Base-by-base conservation (phyloP, 768 basidiomycete genomes). In the Lentinula sp. region DNA sequence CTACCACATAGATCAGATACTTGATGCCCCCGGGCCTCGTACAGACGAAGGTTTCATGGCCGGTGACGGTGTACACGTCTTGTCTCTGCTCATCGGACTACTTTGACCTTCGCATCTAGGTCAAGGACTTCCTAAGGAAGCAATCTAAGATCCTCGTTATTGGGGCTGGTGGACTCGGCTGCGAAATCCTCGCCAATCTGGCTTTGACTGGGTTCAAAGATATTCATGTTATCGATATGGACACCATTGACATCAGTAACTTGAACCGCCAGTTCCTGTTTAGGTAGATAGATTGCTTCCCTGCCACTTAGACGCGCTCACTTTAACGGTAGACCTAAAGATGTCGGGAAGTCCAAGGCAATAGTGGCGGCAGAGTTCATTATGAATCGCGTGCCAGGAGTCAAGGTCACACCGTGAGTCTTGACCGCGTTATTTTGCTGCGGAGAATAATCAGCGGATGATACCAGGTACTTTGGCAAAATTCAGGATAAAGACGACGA, bases 211-310 rank as follows among this genome's bases (percentile, higher is more conserved):
- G 97, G 28, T 99, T 98, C 86, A 92, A 90, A 74, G 92, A 98
- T 69, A 97, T 98, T 65, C 94, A 98, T 79, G 95, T 99, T 63
- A 98, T 99, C 70, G 97, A 99, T 80, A 98, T 99, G 95, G 96
- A 99, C 79, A 98, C 96, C 15, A 99, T 98, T 71, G 96, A 99
- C 75, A 91, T 99, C 70, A 98, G 95, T 70, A 99, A 99, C 74
- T 81, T 99, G 65, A 99, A 99, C 73, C 84, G 97, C 54, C 97
- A 99, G 75, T 99, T 99, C 73, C 79, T 99, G 23, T 99, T 99
- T 78, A 84, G 97, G 96, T 93, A 65, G 55, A 76, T 70, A 18
- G 31, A 54, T 49, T 59, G 32, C 39, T 10, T 4, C 6, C 18
- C 21, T 58, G 28, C 23, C 16, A 3, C 39, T 2, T 34, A 59